These are phyloP conservation scores for Penicillium chermesinum DNA, from an alignment of 495 filamentous ascomycete genomes.

Conservation along the genomic window DNA sequence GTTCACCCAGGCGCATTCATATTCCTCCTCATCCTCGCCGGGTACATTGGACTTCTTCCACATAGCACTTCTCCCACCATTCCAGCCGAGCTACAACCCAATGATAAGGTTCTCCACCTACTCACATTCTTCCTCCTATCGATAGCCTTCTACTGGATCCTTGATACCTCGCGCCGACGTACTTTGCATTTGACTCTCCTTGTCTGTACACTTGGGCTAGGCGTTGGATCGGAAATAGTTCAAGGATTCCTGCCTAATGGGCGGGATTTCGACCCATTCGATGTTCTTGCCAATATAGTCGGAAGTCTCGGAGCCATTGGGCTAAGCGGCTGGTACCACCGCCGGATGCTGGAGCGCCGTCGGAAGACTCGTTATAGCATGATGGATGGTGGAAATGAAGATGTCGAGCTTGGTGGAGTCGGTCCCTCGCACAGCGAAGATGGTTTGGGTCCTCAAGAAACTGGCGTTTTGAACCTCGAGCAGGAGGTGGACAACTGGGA, in stretches of 20 bases:
- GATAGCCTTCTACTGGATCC: slow-evolving; percentile 89
- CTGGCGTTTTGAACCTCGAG: slow-evolving; percentile 53
- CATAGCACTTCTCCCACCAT: slow-evolving; percentile 54
- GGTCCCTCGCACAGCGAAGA: slow-evolving; percentile 46
- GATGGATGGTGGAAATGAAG: slow-evolving; percentile 50
- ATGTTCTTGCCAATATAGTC: slow-evolving; percentile 82
- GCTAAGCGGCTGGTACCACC: slow-evolving; percentile 85
- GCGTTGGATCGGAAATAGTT: slow-evolving; percentile 78
- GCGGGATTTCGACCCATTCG: slow-evolving; percentile 75
- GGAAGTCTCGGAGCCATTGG: slow-evolving; percentile 68
- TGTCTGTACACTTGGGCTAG: slow-evolving; percentile 66
- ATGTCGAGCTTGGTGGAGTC: slow-evolving; percentile 51
- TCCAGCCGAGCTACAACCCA: slow-evolving; percentile 61
- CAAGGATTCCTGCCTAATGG: slow-evolving; percentile 78
- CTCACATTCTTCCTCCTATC: slow-evolving; percentile 87
- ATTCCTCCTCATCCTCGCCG: slow-evolving; percentile 68
- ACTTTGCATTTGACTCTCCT: slow-evolving; percentile 79
- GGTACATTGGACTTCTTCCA: slow-evolving; percentile 69
- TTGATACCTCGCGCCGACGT: slow-evolving; percentile 83
- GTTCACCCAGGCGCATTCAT: slow-evolving; percentile 57
- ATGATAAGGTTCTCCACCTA: slow-evolving; percentile 89
- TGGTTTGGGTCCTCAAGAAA: slow-evolving; percentile 53
- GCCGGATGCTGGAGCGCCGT: slow-evolving; percentile 88
- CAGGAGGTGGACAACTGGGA: slow-evolving; percentile 81
- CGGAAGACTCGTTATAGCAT: slow-evolving; percentile 67